A percentile compares a stretch with the other conserved stretches of the same genome.
Conservation (phyloP, 495 filamentous ascomycete species). For the Daldinia concentrica region DNA sequence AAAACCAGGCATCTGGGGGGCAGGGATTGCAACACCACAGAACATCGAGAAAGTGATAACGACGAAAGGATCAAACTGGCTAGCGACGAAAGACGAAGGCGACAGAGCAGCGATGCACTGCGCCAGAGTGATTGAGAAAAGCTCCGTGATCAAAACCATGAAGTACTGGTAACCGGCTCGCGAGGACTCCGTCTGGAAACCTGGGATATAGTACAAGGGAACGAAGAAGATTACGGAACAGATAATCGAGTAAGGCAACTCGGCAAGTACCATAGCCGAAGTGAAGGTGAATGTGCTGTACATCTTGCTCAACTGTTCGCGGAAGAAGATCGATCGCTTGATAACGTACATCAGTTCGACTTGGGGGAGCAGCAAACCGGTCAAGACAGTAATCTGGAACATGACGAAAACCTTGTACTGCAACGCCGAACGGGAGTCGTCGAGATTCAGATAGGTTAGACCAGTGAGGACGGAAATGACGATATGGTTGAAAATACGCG, state of each 20-base stretch:
- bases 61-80: constrained; percentile 79
- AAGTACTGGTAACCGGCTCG: constrained; percentile 85
- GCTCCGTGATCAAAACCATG: constrained; percentile 78
- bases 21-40: constrained; percentile 84
- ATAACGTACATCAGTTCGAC: constrained; percentile 79
- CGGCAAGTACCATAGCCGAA: constrained; percentile 73
- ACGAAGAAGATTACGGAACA: constrained; percentile 80
- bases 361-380: constrained; percentile 78
- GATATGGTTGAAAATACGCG: constrained; percentile 78
- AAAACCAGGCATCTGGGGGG: constrained; percentile 76
- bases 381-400: constrained; percentile 82
- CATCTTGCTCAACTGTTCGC: constrained; percentile 79
- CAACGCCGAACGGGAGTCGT: constrained; percentile 71
- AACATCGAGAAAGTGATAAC: constrained; percentile 83
- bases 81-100: constrained; percentile 73
- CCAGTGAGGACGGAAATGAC: constrained; percentile 78
- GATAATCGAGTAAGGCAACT: constrained; percentile 78
- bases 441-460: constrained; percentile 74
- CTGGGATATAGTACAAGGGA: constrained; percentile 78
- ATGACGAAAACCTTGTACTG: constrained; percentile 86
- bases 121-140: constrained; percentile 78
- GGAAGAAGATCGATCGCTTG: constrained; percentile 79
- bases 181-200: constrained; percentile 61
- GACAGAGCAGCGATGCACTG: constrained; percentile 75
- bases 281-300: constrained; percentile 79